phyloP scores from a whole-genome alignment of 192 early-diverging fungal species.

The Coemansia umbellata region DNA sequence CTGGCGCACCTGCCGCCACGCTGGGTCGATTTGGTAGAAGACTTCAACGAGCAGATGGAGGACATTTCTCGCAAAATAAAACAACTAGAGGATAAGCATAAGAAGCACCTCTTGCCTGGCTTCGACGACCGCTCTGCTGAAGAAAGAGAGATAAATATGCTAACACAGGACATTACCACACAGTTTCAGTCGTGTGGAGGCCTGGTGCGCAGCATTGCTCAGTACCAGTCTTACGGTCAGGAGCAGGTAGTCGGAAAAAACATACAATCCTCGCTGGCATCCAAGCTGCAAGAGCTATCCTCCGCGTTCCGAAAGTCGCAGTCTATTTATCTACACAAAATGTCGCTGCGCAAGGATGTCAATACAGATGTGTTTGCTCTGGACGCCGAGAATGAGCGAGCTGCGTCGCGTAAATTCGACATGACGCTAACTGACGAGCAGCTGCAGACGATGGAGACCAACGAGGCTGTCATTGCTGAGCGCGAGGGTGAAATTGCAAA shows the following conservation, averaged over 20 bases:
- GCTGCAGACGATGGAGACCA: slow-evolving; percentile 67
- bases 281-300: slow-evolving; percentile 85
- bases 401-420: slow-evolving; percentile 37
- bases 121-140: slow-evolving; percentile 85
- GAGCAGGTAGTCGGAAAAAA: slow-evolving; percentile 70
- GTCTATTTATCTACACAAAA: slow-evolving; percentile 76
- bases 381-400: slow-evolving; percentile 35
- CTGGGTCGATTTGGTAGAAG: slow-evolving; percentile 93
- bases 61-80: slow-evolving; percentile 59
- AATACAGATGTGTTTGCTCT: slow-evolving; percentile 45
- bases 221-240: slow-evolving; percentile 54
- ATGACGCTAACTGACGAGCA: slow-evolving; percentile 83
- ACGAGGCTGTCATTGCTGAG: slow-evolving; percentile 71
- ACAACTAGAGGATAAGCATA: slow-evolving; percentile 75
- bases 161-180: slow-evolving; percentile 84
- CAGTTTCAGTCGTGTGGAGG: slow-evolving; percentile 80
- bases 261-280: slow-evolving; percentile 86
- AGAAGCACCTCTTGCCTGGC: slow-evolving; percentile 85
- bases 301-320: slow-evolving; percentile 81
- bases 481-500: slow-evolving; percentile 90
- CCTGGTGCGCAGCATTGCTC: slow-evolving; percentile 71
- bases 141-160: slow-evolving; percentile 73
- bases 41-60: slow-evolving; percentile 69
- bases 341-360: slow-evolving; percentile 46
- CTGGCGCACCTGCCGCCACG: slow-evolving; percentile 83